phyloP scores from a whole-genome alignment of 345 rosid genomes.

The Theobroma cacao region DNA sequence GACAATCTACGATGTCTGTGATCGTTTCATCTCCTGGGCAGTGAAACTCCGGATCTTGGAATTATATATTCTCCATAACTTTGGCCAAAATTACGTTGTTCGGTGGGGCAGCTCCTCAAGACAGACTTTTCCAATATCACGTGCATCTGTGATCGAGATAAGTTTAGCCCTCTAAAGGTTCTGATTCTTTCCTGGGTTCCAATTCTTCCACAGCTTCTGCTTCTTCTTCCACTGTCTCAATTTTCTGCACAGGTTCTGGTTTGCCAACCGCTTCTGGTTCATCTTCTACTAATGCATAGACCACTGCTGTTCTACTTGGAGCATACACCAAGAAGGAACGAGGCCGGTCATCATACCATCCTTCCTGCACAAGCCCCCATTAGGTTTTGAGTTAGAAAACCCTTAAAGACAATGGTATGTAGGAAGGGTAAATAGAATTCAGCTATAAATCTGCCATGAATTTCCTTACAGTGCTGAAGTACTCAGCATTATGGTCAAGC shows the following conservation, averaged over 20 bases:
- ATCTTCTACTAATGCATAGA: constrained; percentile 65
- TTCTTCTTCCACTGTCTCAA: not conserved
- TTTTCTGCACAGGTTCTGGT: not conserved
- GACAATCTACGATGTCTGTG: not conserved
- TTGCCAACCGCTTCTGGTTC: constrained; percentile 15
- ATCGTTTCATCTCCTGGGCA: not conserved
- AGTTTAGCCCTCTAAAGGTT: not conserved
- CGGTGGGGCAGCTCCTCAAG: not conserved
- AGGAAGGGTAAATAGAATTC: not conserved
- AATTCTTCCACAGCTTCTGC: not conserved
- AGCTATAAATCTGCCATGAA: not conserved
- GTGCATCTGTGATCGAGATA: not conserved
- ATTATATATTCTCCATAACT: not conserved
- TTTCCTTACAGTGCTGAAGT: constrained; percentile 68
- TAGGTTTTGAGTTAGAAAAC: constrained; percentile 5
- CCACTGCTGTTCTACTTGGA: constrained; percentile 83
- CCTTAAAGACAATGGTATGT: not conserved
- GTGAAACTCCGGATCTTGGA: not conserved
- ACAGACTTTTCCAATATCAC: not conserved
- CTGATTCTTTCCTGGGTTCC: not conserved
- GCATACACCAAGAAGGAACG: constrained; percentile 75
- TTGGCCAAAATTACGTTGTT: not conserved
- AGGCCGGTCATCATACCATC: constrained; percentile 65
- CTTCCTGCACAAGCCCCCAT: constrained; percentile 52
- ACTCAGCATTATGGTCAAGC: constrained; percentile 57